phyloP scores from a whole-genome alignment of 768 basidiomycete species.

The Paxillus involutus region DNA sequence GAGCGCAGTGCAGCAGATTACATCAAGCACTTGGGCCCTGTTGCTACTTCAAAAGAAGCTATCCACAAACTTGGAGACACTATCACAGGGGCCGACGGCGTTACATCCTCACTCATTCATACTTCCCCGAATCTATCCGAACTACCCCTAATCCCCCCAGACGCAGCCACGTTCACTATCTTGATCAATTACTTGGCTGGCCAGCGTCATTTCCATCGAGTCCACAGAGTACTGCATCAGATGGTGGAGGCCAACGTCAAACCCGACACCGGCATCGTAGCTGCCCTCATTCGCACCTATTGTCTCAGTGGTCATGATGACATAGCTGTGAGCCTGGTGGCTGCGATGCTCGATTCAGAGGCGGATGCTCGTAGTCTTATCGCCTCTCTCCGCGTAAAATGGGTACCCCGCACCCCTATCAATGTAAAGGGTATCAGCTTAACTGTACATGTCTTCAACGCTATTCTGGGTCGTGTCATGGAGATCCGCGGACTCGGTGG shows the following conservation, averaged over 20 bases:
- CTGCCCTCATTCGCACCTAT: constrained; percentile 59
- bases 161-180: constrained; percentile 61
- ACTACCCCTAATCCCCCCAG: constrained; percentile 36
- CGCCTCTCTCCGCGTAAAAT: constrained; percentile 21
- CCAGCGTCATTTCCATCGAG: constrained; percentile 43
- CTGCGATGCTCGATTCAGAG: constrained; percentile 41
- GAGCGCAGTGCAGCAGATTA: constrained; percentile 44
- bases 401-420: constrained; percentile 17
- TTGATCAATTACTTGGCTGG: constrained; percentile 56
- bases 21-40: constrained; percentile 46
- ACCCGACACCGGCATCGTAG: constrained; percentile 46
- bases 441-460: constrained; percentile 57
- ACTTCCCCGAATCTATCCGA: neutral
- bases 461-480: constrained; percentile 53
- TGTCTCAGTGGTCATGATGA: constrained; percentile 45
- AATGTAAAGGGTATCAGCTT: constrained; percentile 32
- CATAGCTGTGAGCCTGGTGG: constrained; percentile 52
- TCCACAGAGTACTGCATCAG: constrained; percentile 44
- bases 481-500: constrained; percentile 47
- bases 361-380: constrained; percentile 22
- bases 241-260: constrained; percentile 44
- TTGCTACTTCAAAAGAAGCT: constrained; percentile 24
- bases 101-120: constrained; percentile 3
- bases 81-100: constrained; percentile 34
- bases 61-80: constrained; percentile 17